These are phyloP conservation scores for Colletotrichum viniferum DNA, from an alignment of 2,329 filamentous ascomycete species.

Conservation along the genomic window DNA sequence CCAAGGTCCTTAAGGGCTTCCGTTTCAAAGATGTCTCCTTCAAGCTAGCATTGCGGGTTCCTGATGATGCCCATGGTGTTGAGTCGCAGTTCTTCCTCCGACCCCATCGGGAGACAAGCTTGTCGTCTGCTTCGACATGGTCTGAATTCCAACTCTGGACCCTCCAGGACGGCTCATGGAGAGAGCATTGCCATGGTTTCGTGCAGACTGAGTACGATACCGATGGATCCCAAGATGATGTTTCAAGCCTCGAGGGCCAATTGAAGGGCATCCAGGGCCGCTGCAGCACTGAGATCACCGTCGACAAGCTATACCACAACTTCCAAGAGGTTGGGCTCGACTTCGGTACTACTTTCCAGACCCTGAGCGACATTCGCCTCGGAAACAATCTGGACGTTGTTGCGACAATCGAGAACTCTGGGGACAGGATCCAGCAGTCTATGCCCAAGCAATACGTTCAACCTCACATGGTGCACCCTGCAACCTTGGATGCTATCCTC, in stretches of 20 bases:
- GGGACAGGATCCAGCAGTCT: neutral
- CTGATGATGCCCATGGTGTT: constrained; percentile 10
- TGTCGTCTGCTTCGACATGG: constrained; percentile 20
- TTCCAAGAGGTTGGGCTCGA: constrained; percentile 19
- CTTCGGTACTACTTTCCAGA: constrained; percentile 24
- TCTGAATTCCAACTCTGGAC: constrained; percentile 29
- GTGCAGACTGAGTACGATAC: constrained; percentile 21
- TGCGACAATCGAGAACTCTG: constrained; percentile 4
- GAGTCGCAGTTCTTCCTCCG: constrained; percentile 25
- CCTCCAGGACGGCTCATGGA: constrained; percentile 23
- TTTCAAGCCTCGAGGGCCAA: neutral
- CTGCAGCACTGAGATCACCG: neutral
- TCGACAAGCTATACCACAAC: constrained; percentile 18
- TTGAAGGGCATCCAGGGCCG: neutral
- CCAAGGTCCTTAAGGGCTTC: constrained; percentile 4
- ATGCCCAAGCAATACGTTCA: constrained; percentile 28
- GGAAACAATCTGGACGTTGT: neutral
- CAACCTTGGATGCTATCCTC: constrained; percentile 36
- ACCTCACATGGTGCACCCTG: constrained; percentile 38
- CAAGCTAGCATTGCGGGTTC: constrained; percentile 23
- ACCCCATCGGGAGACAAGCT: constrained; percentile 20
- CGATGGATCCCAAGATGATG: neutral
- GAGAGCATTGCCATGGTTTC: constrained; percentile 30
- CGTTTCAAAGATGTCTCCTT: constrained; percentile 27
- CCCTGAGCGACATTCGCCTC: constrained; percentile 10